Evolutionary conservation across 345 rosid species (phyloP), one percentile per base, ranked within the genome.

Genomic region (Syzygium aqueum): DNA sequence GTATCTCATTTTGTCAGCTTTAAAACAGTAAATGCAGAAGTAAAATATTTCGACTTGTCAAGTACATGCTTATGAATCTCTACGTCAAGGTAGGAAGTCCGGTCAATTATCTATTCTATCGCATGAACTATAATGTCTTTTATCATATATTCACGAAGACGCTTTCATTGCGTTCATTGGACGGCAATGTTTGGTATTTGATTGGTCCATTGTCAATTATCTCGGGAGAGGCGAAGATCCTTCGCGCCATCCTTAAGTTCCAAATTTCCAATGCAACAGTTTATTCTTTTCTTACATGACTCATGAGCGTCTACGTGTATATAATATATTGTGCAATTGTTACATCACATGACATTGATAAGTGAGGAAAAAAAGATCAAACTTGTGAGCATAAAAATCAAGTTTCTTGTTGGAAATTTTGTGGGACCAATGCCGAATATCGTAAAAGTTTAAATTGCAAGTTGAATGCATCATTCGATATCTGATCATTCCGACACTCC

Each of bases 21-120:
- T 4, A 1, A 0, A 27, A 0, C 11, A n/a, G 30, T n/a, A n/a
- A 61, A 61, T 13, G n/a, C 15, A n/a, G 13, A 61, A n/a, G 33
- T 61, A n/a, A 5, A 61, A 27, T 61, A 61, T 61, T 28, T 61
- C 67, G n/a, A 61, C 67, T 12, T 61, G 33, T 61, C 67, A n/a
- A 61, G 8, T 61, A 3, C n/a, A 13, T 7, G 67, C 6, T 7
- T 43, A 43, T 43, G 59, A 54, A 54, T 54, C 59, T 54, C 27
- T 56, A 56, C n/a, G 61, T 61, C 33, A 61, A 61, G 33, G 33
- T 12, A 27, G 30, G 67, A 61, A n/a, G 67, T 27, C 33, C 33
- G 7, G 53, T 12, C 28, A 57, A 25, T 22, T 25, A 25, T 7
- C 28, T 10, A 57, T n/a, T n/a, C 67, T 61, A 12, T 61, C n/a